phyloP scores from a whole-genome alignment of 2,329 filamentous ascomycete genomes.

The Sporothrix protearum region DNA sequence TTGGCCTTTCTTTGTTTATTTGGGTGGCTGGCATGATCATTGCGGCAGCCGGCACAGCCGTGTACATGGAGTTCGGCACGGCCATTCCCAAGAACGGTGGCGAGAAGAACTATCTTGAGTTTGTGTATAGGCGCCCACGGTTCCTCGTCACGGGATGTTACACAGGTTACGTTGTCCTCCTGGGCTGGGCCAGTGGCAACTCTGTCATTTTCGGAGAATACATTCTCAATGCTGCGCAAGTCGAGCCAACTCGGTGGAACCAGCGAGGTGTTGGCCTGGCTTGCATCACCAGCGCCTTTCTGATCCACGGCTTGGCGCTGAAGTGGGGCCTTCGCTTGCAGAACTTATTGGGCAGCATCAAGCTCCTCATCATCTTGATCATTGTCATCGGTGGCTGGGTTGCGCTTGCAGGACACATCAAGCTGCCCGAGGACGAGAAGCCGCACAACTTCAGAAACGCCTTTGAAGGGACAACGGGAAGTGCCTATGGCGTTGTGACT shows the following conservation, averaged over 20 bases:
- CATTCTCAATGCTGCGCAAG: constrained; percentile 61
- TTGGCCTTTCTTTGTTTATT: constrained; percentile 60
- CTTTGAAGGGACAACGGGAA: constrained; percentile 63
- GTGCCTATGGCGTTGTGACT: constrained; percentile 64
- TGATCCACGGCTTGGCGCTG: constrained; percentile 61
- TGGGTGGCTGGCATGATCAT: constrained; percentile 63
- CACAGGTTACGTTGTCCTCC: constrained; percentile 58
- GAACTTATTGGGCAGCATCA: constrained; percentile 62
- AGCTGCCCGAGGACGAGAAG: constrained; percentile 43
- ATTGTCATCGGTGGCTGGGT: constrained; percentile 62
- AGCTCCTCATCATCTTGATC: constrained; percentile 62
- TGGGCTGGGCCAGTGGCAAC: constrained; percentile 64
- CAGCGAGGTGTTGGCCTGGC: constrained; percentile 64
- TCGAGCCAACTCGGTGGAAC: constrained; percentile 63
- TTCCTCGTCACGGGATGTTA: constrained; percentile 61
- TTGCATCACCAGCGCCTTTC: constrained; percentile 61
- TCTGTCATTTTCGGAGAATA: constrained; percentile 69
- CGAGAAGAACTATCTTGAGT: constrained; percentile 66
- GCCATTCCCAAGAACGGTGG: constrained; percentile 62
- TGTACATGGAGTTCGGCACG: constrained; percentile 64
- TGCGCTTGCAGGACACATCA: constrained; percentile 58
- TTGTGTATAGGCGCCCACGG: constrained; percentile 56
- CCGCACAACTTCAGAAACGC: constrained; percentile 58
- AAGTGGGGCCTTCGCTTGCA: constrained; percentile 66
- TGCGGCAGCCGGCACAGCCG: constrained; percentile 58